A percentile compares a stretch with the other conserved stretches of the same genome.
These are phyloP conservation scores for Jacaranda mimosifolia DNA, from an alignment of 257 asterid species.

Conservation along the genomic window DNA sequence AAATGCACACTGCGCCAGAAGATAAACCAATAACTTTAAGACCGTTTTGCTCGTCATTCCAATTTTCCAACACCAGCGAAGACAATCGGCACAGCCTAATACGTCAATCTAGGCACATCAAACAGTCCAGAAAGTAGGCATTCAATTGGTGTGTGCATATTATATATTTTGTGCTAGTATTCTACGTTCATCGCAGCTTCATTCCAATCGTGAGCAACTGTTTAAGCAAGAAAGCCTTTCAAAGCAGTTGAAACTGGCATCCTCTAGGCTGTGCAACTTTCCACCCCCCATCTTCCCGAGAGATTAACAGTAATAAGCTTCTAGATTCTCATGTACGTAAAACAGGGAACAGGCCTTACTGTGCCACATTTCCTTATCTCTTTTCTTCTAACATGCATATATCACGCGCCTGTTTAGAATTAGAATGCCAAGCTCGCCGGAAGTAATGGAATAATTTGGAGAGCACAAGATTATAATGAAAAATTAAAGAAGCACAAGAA, in stretches of 20 bases:
- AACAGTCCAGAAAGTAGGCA: no score
- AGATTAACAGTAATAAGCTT: slow-evolving; percentile 1
- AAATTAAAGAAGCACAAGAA: not conserved
- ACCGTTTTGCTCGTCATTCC: no score
- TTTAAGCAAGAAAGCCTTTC: not conserved
- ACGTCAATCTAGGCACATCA: no score
- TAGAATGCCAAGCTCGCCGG: not conserved
- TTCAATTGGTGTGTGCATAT: no score
- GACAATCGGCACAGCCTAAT: no score
- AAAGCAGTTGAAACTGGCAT: not conserved
- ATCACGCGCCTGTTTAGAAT: not conserved
- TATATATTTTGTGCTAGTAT: not conserved
- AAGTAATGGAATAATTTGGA: not conserved
- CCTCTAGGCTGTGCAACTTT: not conserved
- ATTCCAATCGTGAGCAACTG: not conserved
- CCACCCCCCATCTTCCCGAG: not conserved
- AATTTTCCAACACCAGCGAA: no score
- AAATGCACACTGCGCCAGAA: not conserved
- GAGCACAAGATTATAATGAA: no score
- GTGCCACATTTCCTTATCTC: not conserved
- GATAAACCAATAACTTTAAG: no score
- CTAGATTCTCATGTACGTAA: not conserved
- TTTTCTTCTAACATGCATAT: no score
- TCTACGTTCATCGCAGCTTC: not conserved
- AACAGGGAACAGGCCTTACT: not conserved